Evolutionary conservation across 331 rosid genomes (phyloP), one percentile per base, ranked within the genome.

Genomic region (Saraca asoca): DNA sequence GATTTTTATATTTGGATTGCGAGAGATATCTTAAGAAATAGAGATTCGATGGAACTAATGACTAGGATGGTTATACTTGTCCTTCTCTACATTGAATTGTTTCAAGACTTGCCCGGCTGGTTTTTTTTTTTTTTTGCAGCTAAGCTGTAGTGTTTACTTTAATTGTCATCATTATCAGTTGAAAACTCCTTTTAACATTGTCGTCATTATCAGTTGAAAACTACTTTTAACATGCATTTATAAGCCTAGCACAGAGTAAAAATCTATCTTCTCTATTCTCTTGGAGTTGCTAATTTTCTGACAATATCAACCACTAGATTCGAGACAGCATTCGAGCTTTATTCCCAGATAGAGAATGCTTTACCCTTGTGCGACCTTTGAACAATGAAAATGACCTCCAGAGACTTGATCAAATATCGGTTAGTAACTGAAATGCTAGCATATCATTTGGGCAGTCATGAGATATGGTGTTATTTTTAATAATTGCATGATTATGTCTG

Each of bases 341-440:
- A 46, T 91, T 91, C 80, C 97, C 95, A 5, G 95, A 91, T 50
- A 74, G 96, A 80, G 97, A 91, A 57, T 91, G 97, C 71, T 88
- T 88, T 85, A 81, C 96, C 49, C 96, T 91, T 41, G 88, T 85
- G 70, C 87, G 96, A 49, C 97, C 97, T 64, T 75, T 91, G 78
- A 85, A 88, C 79, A 77, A 83, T 5, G 97, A 91, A 80, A 79
- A 66, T 71, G 96, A 88, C 53, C 96, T 88, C 7, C 97, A 83
- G 74, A 66, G 87, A 71, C 82, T 91, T 68, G 97, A 88, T 69
- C 87, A 88, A 82, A 91, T 87, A 74, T 70, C 82, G 57, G 95
- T 87, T 31, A 76, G 90, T 75, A 42, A 51, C 74, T 71, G 42
- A 24, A 24, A 24, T 24, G 17, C 24, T 60, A 7, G 12, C 19